Conservation (phyloP, 139 green algal species). For the Coelastrella sp. region DNA sequence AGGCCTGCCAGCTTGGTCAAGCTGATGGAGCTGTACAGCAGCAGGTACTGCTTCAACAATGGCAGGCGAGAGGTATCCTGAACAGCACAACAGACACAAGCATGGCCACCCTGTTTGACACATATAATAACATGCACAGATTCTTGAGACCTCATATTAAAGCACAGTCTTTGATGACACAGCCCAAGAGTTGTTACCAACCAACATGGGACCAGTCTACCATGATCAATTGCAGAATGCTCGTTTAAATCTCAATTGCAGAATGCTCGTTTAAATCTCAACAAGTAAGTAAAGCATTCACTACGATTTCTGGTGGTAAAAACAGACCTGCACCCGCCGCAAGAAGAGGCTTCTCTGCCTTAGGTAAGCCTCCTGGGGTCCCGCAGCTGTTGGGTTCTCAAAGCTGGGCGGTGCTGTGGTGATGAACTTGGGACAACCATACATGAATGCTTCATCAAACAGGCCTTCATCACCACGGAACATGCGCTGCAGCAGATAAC, state of each 20-base stretch:
- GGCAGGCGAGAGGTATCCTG: conserved; percentile 52
- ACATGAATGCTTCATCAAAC: conserved; percentile 95
- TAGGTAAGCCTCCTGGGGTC: conserved; percentile 78
- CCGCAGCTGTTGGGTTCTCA: conserved; percentile 61
- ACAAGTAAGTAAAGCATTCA: not conserved
- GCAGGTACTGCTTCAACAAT: conserved; percentile 87
- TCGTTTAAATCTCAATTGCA: too few species aligned
- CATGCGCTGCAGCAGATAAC: conserved; percentile 41
- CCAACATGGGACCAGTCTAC: too few species aligned
- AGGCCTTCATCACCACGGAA: conserved; percentile 56
- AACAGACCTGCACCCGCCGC: conserved; percentile 56
- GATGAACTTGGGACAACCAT: conserved; percentile 98
- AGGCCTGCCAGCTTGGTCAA: conserved; percentile 90
- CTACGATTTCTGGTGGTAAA: too few species aligned
- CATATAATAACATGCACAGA: too few species aligned
- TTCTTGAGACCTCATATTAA: too few species aligned
- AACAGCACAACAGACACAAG: not conserved
- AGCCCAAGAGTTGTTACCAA: too few species aligned
- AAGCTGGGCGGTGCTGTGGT: conserved; percentile 75
- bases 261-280: too few species aligned
- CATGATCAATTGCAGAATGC: too few species aligned
- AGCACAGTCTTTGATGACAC: too few species aligned
- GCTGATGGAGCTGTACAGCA: conserved; percentile 92
- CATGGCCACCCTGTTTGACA: too few species aligned
- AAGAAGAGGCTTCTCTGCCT: conserved; percentile 93